These are phyloP conservation scores for Penicillium verrucosum DNA, from an alignment of 2,329 filamentous ascomycete genomes.

Conservation along the genomic window DNA sequence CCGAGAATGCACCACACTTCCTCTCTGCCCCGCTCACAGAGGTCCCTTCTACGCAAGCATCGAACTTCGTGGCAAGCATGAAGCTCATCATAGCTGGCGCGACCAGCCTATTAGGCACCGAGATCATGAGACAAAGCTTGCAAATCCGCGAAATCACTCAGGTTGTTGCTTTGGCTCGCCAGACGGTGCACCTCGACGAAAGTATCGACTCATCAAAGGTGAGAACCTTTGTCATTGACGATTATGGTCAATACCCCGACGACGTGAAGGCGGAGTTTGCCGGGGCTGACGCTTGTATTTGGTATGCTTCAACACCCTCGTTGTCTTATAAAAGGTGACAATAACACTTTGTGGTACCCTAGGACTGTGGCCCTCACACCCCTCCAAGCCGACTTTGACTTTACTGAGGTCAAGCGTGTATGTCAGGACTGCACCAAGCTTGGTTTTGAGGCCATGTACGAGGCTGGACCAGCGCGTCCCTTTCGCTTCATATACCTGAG, in stretches of 20 bases:
- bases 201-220: conserved; percentile 24
- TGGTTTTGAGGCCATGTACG: conserved; percentile 38
- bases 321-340: no score
- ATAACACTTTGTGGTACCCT: not conserved
- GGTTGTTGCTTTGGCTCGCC: conserved; percentile 8
- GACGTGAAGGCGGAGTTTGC: conserved; percentile 29
- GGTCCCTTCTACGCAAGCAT: not conserved
- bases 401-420: conserved; percentile 40
- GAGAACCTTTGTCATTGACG: conserved; percentile 28
- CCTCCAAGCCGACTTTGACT: conserved; percentile 32
- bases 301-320: conserved; percentile 22
- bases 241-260: conserved; percentile 36
- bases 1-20: not conserved
- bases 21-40: not conserved
- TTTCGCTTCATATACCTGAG: conserved; percentile 53
- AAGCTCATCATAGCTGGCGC: conserved; percentile 38
- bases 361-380: conserved; percentile 21
- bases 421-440: conserved; percentile 41
- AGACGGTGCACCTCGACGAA: conserved; percentile 2
- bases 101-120: conserved; percentile 35
- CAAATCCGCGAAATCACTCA: conserved; percentile 12
- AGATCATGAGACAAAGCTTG: conserved; percentile 37
- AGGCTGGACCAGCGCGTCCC: conserved; percentile 28
- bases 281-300: conserved; percentile 38
- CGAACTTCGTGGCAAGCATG: conserved; percentile 19